These are phyloP conservation scores for Rubia yunnanensis DNA, from an alignment of 257 asterid genomes.

Conservation along the genomic window DNA sequence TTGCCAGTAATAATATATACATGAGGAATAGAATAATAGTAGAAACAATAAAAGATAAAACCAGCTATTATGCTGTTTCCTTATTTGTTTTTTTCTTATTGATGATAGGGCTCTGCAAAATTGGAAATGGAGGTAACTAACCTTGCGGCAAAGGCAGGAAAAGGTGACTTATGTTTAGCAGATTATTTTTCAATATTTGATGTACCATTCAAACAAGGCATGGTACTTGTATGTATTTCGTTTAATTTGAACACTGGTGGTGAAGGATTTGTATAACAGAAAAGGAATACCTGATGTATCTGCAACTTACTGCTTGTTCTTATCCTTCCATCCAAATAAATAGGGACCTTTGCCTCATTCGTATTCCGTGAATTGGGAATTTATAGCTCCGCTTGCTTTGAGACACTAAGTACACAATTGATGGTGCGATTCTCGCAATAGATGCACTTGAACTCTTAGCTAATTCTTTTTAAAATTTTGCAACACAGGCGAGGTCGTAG, in stretches of 20 bases:
- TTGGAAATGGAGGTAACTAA: conserved; percentile 99
- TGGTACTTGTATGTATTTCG: background rate
- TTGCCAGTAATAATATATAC: background rate
- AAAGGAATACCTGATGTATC: background rate
- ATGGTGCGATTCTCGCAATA: background rate
- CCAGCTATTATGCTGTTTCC: background rate
- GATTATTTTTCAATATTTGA: background rate
- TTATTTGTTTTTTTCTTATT: conserved; percentile 8
- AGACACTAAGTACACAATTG: background rate
- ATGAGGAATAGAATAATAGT: background rate
- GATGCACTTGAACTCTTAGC: background rate
- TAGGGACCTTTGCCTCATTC: background rate
- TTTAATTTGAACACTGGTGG: background rate
- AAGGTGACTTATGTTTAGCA: conserved; percentile 48
- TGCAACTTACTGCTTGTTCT: background rate
- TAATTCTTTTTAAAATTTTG: conserved; percentile 18
- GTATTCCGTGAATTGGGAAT: background rate
- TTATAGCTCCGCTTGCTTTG: background rate
- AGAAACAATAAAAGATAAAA: background rate
- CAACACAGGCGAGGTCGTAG: conserved; percentile 82
- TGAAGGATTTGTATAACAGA: background rate
- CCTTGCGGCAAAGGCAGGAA: conserved; percentile 99
- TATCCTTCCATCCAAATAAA: background rate
- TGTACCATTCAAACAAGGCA: background rate
- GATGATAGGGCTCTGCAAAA: conserved; percentile 68